Conservation (phyloP, 257 asterid species). For the Salvia miltiorrhiza region DNA sequence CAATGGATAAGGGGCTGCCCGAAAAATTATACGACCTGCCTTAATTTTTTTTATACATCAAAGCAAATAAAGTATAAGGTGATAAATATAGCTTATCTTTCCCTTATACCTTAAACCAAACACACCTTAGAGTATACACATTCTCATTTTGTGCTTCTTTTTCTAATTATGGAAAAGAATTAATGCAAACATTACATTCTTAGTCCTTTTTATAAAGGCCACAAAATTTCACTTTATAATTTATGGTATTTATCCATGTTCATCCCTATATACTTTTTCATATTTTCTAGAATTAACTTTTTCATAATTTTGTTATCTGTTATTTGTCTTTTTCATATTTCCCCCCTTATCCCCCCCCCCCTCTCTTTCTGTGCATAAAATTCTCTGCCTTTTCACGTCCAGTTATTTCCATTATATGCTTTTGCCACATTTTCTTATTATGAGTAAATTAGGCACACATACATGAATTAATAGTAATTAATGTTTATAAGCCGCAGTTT, state of each 20-base stretch:
- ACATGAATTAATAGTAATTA: no score
- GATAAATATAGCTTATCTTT: no score
- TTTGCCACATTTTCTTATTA: no score
- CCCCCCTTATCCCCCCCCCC: neutral
- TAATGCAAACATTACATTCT: neutral
- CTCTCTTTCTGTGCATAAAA: neutral
- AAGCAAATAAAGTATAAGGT: no score
- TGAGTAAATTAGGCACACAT: no score
- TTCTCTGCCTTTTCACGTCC: neutral
- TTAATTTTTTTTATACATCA: no score
- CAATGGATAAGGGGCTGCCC: no score
- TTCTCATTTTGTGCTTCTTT: neutral
- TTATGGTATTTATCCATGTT: neutral
- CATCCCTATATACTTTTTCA: slow-evolving; percentile 2
- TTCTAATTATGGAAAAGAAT: neutral
- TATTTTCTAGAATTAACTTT: no score
- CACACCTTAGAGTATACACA: neutral
- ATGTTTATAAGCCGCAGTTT: no score
- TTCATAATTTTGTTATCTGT: neutral
- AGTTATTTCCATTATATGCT: neutral
- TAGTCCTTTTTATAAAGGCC: neutral
- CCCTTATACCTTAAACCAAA: neutral
- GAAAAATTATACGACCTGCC: no score
- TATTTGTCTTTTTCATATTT: neutral
- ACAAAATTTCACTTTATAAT: neutral